These are phyloP conservation scores for Teratosphaeria epicoccoides DNA, from an alignment of 2,329 filamentous ascomycete genomes.

Conservation along the genomic window DNA sequence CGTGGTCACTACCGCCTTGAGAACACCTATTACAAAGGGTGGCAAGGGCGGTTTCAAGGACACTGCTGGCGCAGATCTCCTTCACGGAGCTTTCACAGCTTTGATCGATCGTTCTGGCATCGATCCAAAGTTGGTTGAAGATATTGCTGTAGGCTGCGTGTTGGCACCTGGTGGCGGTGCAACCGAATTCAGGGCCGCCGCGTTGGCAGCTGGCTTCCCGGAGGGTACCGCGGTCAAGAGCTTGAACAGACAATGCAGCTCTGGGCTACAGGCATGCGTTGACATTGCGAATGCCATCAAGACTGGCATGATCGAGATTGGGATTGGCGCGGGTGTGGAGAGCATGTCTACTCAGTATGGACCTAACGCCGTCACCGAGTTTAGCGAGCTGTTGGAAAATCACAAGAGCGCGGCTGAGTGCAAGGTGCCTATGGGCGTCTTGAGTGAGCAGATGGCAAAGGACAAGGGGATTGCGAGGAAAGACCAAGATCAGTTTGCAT, in stretches of 20 bases:
- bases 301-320: slow-evolving; percentile 86
- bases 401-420: slow-evolving; percentile 81
- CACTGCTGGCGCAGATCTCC: slow-evolving; percentile 76
- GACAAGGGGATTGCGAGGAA: slow-evolving; percentile 62
- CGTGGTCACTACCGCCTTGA: slow-evolving; percentile 84
- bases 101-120: slow-evolving; percentile 78
- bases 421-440: slow-evolving; percentile 91
- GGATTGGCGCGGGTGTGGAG: slow-evolving; percentile 89
- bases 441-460: slow-evolving; percentile 92
- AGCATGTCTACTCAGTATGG: slow-evolving; percentile 93
- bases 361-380: slow-evolving; percentile 78
- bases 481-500: slow-evolving; percentile 85
- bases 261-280: slow-evolving; percentile 81
- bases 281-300: slow-evolving; percentile 91
- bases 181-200: slow-evolving; percentile 91
- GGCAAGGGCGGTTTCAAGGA: slow-evolving; percentile 95
- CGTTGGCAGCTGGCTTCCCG: slow-evolving; percentile 82
- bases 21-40: slow-evolving; percentile 84
- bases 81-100: slow-evolving; percentile 71
- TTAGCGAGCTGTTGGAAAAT: slow-evolving; percentile 76
- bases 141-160: slow-evolving; percentile 84
- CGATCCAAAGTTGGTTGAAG: slow-evolving; percentile 78
- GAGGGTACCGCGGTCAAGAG: slow-evolving; percentile 73
- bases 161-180: slow-evolving; percentile 88
- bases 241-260: slow-evolving; percentile 88